phyloP scores from a whole-genome alignment of 208 protist species.

The Wallacemonas sp. region DNA sequence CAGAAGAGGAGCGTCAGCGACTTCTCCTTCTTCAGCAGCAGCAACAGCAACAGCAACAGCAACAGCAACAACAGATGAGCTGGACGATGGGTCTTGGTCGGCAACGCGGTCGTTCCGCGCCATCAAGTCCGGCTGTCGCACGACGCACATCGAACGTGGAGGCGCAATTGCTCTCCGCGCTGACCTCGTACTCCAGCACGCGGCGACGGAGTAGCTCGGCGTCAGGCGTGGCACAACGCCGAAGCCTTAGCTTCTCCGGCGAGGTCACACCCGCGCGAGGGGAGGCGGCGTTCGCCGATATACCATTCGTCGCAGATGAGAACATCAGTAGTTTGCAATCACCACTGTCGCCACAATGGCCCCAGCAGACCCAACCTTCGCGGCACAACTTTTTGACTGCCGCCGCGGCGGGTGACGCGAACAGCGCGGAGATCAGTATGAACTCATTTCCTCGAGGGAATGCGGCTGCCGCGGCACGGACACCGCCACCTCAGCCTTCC shows the following conservation, averaged over 20 bases:
- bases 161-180: constrained; percentile 1
- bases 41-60: background rate
- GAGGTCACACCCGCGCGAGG: background rate
- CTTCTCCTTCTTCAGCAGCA: background rate
- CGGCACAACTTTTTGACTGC: background rate
- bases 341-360: too few species aligned
- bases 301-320: background rate
- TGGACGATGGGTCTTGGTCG: background rate
- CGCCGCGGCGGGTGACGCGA: background rate
- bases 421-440: constrained; percentile 4
- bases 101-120: background rate
- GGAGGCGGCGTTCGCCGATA: background rate
- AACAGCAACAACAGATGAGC: too few species aligned
- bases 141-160: constrained; percentile 8
- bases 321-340: too few species aligned
- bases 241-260: background rate
- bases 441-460: background rate
- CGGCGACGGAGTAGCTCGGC: constrained; percentile 7
- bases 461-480: background rate
- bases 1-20: constrained; percentile 22
- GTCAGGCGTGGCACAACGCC: too few species aligned
- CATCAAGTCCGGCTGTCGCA: background rate
- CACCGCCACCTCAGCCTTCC: background rate
- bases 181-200: background rate
- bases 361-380: too few species aligned